Evolutionary conservation across 148 eudicot genomes (phyloP).

Genomic region (Pouteria glomerata): DNA sequence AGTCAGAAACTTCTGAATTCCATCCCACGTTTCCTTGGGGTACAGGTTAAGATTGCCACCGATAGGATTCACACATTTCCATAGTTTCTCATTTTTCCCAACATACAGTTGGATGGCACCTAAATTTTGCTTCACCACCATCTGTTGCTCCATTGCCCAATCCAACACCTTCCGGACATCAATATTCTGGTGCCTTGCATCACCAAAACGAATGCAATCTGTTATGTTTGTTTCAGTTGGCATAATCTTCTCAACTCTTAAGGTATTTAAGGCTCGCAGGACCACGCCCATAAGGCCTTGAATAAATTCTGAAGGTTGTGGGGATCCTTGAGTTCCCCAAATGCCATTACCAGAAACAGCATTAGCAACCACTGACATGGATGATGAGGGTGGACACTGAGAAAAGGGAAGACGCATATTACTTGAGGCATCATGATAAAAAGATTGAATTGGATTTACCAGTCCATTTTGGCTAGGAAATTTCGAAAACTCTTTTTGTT

Average conservation of each 20-base stretch:
- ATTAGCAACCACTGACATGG: conserved; percentile 12
- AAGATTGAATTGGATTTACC: conserved; percentile 9
- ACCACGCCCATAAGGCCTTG: conserved; percentile 45
- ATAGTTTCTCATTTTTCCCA: conserved; percentile 65
- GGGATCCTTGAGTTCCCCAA: conserved; percentile 15
- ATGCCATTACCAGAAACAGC: conserved; percentile 10
- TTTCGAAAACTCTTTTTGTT: conserved; percentile 16
- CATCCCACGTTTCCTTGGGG: conserved; percentile 61
- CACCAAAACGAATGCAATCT: conserved; percentile 49
- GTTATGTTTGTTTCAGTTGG: conserved; percentile 50
- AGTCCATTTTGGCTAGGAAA: conserved; percentile 18
- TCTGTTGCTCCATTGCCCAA: conserved; percentile 64
- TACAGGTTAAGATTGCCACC: conserved; percentile 49
- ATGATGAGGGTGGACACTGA: neutral
- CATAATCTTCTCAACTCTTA: conserved; percentile 36
- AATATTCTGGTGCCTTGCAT: conserved; percentile 45
- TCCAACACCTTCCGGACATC: conserved; percentile 71
- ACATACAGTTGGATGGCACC: conserved; percentile 53
- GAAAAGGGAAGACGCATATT: conserved; percentile 19
- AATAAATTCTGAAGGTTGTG: conserved; percentile 33
- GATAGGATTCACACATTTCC: conserved; percentile 70
- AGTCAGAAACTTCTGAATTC: conserved; percentile 52
- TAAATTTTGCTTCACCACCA: conserved; percentile 45
- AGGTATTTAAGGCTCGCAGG: conserved; percentile 42
- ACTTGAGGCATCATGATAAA: conserved; percentile 13